phyloP scores from a whole-genome alignment of 2,329 filamentous ascomycete genomes.

The Trichoderma oligosporum region DNA sequence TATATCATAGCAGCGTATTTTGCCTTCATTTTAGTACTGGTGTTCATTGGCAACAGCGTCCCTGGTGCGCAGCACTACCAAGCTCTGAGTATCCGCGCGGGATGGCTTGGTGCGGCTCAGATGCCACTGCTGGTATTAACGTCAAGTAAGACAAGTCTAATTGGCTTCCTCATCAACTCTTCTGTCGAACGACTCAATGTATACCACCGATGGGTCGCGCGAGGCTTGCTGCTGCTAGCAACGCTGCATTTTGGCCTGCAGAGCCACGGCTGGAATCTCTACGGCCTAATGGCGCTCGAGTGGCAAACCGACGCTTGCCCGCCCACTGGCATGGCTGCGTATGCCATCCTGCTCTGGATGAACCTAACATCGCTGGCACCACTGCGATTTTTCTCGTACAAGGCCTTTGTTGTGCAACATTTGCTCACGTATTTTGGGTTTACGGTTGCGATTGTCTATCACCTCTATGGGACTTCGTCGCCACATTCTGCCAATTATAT shows the following conservation, averaged over 20 bases:
- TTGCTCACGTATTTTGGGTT: conserved; percentile 8
- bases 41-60: background rate
- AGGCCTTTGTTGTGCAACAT: conserved; percentile 2
- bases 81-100: conserved; percentile 2
- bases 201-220: conserved; percentile 2
- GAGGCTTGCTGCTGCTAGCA: background rate
- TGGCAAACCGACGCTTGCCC: background rate
- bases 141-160: background rate
- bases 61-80: conserved; percentile 2
- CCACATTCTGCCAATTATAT: conserved; percentile 3
- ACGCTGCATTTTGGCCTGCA: background rate
- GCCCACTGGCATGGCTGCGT: conserved; percentile 2
- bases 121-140: background rate
- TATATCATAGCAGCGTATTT: background rate
- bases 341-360: conserved; percentile 6
- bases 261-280: conserved; percentile 4
- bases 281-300: conserved; percentile 1
- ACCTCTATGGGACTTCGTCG: background rate
- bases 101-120: conserved; percentile 3
- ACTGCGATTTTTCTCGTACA: conserved; percentile 2
- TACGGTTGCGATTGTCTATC: background rate
- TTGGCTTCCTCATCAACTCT: background rate
- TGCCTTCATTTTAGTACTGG: background rate
- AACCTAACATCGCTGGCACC: background rate
- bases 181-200: conserved; percentile 9